Evolutionary conservation across 2,329 filamentous ascomycete genomes (phyloP), one percentile per base, ranked within the genome.

Genomic region (Fusarium sp.): DNA sequence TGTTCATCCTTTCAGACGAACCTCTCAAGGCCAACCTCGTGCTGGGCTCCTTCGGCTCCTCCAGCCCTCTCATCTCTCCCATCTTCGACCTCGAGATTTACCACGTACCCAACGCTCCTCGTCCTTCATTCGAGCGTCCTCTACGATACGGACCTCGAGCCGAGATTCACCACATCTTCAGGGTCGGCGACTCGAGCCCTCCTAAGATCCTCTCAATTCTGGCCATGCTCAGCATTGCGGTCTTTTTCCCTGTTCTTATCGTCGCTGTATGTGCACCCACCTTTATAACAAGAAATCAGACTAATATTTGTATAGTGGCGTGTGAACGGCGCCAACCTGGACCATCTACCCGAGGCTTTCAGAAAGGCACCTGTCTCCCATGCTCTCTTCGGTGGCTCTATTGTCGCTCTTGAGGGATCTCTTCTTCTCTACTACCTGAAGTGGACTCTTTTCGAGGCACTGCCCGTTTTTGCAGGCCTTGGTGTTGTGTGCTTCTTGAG

Each of bases 361-460:
- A 84, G 88, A 61, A 84, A 87, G 23, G 92, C 93, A 2, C 95
- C 96, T 4, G 74, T 97, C 44, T 91, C 95, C 7, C 95, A 99
- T 78, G 84, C 84, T 30, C 80, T 94, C 34, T 99, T 98, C 84
- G 92, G 97, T 73, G 92, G 92, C 53, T 97, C 94, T 7, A 89
- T 99, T 58, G 66, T 97, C 41, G 89, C 90, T 23, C 92, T 99
- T 84, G 96, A 99, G 80, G 92, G 88, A 18, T 90, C 97, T 59
- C 98, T 99, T 82, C 95, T 96, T 84, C 82, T 97, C 71, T 99
- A 99, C 86, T 98, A 98, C 82, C 91, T 88, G 55, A 89, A 83
- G 77, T 98, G 95, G 94, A 97, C 91, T 77, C 85, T 99, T 46
- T 97, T 98, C 86, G 91, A 97, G 84, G 89, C 89, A 16, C 84